Base-by-base conservation (phyloP, 495 filamentous ascomycete species). In the Tetracladium setigerum region DNA sequence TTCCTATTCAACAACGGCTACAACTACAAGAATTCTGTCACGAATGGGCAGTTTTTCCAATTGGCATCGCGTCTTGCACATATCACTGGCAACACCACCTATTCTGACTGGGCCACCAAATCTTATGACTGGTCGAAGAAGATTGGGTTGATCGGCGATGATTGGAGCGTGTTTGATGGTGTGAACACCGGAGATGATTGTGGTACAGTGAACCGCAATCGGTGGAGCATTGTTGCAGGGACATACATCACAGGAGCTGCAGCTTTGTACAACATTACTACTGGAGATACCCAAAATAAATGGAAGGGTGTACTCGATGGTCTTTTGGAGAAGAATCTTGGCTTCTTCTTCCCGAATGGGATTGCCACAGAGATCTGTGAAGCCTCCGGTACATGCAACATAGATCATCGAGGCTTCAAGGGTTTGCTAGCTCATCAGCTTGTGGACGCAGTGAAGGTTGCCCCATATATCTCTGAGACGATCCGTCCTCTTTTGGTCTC, bases 1-100 rank as follows among this genome's bases (percentile, higher is more conserved):
- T 87, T 79, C 64, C 70, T 76, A 8, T 89, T 86, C 64, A 87
- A 90, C 67, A 79, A 68, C 18, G 89, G 89, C 9, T 94, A 84
- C 62, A 74, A 78, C 52, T 89, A 84, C 65, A 89, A 89, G 61
- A 90, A 91, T 67, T 74, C 78, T 24, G 81, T 88, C 40, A 82
- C 83, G 32, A 88, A 88, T 61, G 86, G 84, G 5, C 79, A 78
- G 49, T 79, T 92, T 54, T 88, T 91, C 64, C 86, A 89, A 59
- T 67, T 92, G n/a, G 80, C 83, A n/a, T 73, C 86, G 0, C 80
- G 87, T 1, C 68, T 92, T 10, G 83, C 77, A 3, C 70, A 78
- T 12, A 89, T 86, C 60, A 90, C 87, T 5, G 78, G 79, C 31
- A 89, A 91, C 61, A 57, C 77, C 40, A 88, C 85, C 0, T 91